phyloP scores from a whole-genome alignment of 192 early-diverging fungal genomes.

The Coemansia sp. region DNA sequence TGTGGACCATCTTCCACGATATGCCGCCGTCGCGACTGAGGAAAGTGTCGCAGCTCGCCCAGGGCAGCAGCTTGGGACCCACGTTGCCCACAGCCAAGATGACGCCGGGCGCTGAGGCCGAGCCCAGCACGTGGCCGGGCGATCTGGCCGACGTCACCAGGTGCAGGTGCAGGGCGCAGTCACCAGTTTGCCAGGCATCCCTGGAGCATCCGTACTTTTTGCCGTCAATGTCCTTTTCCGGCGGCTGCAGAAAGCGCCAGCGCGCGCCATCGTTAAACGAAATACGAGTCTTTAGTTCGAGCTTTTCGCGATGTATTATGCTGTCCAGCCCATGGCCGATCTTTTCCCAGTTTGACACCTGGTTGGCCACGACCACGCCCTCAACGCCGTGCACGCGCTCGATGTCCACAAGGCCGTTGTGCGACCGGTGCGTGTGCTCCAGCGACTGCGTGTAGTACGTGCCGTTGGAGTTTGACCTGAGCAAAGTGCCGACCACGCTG shows the following conservation, averaged over 20 bases:
- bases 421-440: conserved; percentile 79
- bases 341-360: conserved; percentile 78
- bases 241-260: conserved; percentile 75
- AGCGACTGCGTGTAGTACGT: conserved; percentile 79
- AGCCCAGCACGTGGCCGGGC: conserved; percentile 73
- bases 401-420: conserved; percentile 81
- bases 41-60: conserved; percentile 82
- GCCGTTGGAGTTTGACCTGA: conserved; percentile 86
- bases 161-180: conserved; percentile 86
- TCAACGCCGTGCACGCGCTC: conserved; percentile 82
- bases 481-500: conserved; percentile 68
- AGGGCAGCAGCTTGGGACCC: conserved; percentile 67
- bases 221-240: conserved; percentile 60
- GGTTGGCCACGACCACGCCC: conserved; percentile 85
- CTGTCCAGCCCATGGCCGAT: conserved; percentile 37
- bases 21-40: conserved; percentile 83
- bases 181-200: conserved; percentile 42
- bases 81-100: conserved; percentile 92
- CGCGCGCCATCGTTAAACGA: conserved; percentile 84
- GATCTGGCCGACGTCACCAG: conserved; percentile 73
- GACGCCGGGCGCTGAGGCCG: conserved; percentile 74
- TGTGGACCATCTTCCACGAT: conserved; percentile 66
- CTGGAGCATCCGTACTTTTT: conserved; percentile 60
- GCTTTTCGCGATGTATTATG: conserved; percentile 40
- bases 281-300: conserved; percentile 71